Evolutionary conservation across 768 basidiomycete genomes (phyloP), one percentile per base, ranked within the genome.

Genomic region (Boletus subcaerulescens): DNA sequence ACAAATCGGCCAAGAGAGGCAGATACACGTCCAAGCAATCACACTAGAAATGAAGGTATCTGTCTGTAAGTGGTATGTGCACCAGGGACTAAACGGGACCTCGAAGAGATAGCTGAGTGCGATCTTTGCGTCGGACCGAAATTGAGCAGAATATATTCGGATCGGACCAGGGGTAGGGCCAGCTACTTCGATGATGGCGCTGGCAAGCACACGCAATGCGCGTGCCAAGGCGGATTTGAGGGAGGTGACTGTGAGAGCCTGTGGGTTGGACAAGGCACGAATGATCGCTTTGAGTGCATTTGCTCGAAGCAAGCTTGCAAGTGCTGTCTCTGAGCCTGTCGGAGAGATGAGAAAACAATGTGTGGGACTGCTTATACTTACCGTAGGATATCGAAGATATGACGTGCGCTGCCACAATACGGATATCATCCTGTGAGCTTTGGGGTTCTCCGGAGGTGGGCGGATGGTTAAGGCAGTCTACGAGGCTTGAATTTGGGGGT

Each of bases 341-440:
- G 42, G 18, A 45, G 35, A 32, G n/a, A 31, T 49, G 32, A 56
- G 49, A 5, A 17, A 31, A 17, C 13, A 2, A 18, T 26, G n/a
- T 10, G 39, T 45, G 47, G 39, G 43, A 47, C 13, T 5, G 26
- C 44, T 36, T 22, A 31, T n/a, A 3, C 49, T 9, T 20, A 83
- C 87, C 88, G 57, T 88, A 86, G 0, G 88, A 80, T 13, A 92
- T 74, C 0, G 90, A 91, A 0, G 87, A 80, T 15, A 91, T 74
- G 36, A 91, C 78, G 60, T 90, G 86, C 0, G 89, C 86, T 0
- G 90, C 86, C 63, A 91, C 89, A 45, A 84, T 77, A 11, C 86
- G 79, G 33, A 87, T 70, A 9, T 82, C 80, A 13, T 81, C 79
- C 36, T 74, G 71, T 0, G 74, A 75, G 33, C 66, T 66, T 62